Percentiles rank a stretch among this genome's conserved stretches.
These are phyloP conservation scores for Sarocladium oryzae DNA, from an alignment of 2,329 filamentous ascomycete genomes.

Conservation along the genomic window DNA sequence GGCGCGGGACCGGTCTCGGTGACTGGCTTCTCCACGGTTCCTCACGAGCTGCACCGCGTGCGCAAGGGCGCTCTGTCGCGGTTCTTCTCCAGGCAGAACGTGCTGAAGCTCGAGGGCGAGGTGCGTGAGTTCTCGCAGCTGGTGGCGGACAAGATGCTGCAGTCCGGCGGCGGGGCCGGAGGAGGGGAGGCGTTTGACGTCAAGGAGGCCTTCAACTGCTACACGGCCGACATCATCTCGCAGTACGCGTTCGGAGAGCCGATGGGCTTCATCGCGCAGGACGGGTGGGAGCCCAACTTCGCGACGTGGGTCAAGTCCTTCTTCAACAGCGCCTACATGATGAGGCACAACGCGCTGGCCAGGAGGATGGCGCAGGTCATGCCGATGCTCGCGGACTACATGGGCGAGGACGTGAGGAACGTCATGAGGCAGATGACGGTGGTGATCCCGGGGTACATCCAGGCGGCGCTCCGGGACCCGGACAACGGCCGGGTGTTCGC, in stretches of 20 bases:
- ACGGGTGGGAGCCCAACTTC: constrained; percentile 31
- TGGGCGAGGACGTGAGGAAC: constrained; percentile 18
- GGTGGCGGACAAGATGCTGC: constrained; percentile 25
- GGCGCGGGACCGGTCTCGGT: constrained; percentile 16
- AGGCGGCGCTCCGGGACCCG: constrained; percentile 16
- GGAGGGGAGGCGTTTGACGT: constrained; percentile 24
- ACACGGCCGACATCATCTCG: constrained; percentile 32
- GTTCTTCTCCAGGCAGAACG: constrained; percentile 28
- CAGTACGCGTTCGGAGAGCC: constrained; percentile 31
- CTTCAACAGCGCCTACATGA: constrained; percentile 25
- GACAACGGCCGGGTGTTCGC: constrained; percentile 21
- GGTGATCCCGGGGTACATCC: constrained; percentile 19
- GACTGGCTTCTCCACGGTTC: constrained; percentile 18
- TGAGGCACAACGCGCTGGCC: constrained; percentile 23
- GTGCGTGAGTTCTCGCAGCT: constrained; percentile 18
- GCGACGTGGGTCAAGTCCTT: constrained; percentile 27
- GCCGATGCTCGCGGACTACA: constrained; percentile 19
- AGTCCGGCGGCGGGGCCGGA: constrained; percentile 14
- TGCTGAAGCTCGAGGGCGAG: constrained; percentile 22
- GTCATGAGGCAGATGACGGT: constrained; percentile 21
- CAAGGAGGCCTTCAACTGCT: constrained; percentile 30
- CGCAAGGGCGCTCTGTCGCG: constrained; percentile 23
- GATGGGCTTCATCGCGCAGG: constrained; percentile 23
- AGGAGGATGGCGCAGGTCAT: constrained; percentile 20
- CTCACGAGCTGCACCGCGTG: constrained; percentile 26